Percentiles rank a stretch among this genome's conserved stretches.
Evolutionary conservation across 441 rosid species (phyloP).

Genomic region (Biscutella laevigata): DNA sequence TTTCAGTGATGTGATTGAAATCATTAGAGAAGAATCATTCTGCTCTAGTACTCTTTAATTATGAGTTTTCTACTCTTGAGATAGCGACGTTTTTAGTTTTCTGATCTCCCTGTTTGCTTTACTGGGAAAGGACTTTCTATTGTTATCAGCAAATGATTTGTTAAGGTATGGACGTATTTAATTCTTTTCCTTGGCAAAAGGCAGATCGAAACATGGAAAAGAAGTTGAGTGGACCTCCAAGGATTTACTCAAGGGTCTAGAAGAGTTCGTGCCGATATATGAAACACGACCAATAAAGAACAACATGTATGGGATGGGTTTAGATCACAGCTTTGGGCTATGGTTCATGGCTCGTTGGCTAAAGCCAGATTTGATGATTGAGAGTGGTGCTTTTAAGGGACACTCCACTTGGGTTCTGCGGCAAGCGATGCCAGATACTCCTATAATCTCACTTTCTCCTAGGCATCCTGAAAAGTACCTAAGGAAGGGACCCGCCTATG

Average conservation of each 20-base stretch:
- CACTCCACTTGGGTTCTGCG: constrained; percentile 98
- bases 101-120: too few relatives aligned
- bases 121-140: too few relatives aligned
- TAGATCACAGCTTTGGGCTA: constrained; percentile 96
- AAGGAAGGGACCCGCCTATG: constrained; percentile 89
- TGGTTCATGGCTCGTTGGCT: constrained; percentile 89
- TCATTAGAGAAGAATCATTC: neutral
- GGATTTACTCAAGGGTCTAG: constrained; percentile 74
- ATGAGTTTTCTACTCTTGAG: neutral
- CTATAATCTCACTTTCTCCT: constrained; percentile 72
- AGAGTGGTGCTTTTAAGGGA: constrained; percentile 97
- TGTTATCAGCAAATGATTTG: constrained; percentile 2
- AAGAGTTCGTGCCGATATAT: constrained; percentile 85
- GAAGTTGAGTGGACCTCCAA: constrained; percentile 89
- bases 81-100: constrained; percentile 2
- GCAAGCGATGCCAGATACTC: constrained; percentile 83
- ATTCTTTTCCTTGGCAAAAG: constrained; percentile 74
- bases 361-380: constrained; percentile 89
- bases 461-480: constrained; percentile 91
- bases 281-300: constrained; percentile 85
- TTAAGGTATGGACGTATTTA: constrained; percentile 37
- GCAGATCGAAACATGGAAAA: constrained; percentile 99
- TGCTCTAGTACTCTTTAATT: neutral
- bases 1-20: too few relatives aligned
- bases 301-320: constrained; percentile 95